Evolutionary conservation across 2,329 filamentous ascomycete species (phyloP), one percentile per base, ranked within the genome.

Genomic region (Neonectria ditissima): DNA sequence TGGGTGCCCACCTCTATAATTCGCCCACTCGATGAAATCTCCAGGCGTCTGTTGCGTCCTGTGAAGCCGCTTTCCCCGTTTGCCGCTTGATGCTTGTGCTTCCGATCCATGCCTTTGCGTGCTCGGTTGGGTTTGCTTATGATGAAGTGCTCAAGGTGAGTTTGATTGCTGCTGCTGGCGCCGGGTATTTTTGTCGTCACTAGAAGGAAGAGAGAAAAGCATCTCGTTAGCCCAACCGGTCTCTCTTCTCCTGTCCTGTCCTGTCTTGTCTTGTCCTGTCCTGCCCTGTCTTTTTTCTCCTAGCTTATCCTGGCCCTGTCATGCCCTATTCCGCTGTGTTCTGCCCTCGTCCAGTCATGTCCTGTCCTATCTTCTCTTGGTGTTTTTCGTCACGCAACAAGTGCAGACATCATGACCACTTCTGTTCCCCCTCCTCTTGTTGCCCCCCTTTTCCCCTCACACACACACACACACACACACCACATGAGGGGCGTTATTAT

Each of bases 51-150:
- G 37, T 51, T 52, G 62, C 53, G 62, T 65, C 58, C 65, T 68
- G 58, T 64, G 63, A 71, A 71, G 66, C 68, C 67, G 62, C 60
- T 64, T 44, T 45, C 39, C 22, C n/a, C n/a, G 10, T 18, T 14
- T 56, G 47, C 67, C 63, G 67, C 69, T 69, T 61, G 47, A 67
- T 45, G 39, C 48, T 48, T 48, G 54, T 48, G 44, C 55, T 55
- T 50, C 50, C 53, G 67, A 60, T 68, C 68, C n/a, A 41, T 41
- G 57, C 63, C n/a, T n/a, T 53, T 55, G 13, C 41, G 32, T 47
- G 39, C 28, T 43, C 32, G 41, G 28, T 54, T n/a, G n/a, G n/a
- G n/a, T n/a, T n/a, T 54, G 50, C 50, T 39, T 30, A 6, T 37
- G 34, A 37, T 37, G 34, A 43, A 30, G n/a, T 43, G 26, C 50